Conservation (phyloP, 306 rosid species). For the Datisca glomerata region DNA sequence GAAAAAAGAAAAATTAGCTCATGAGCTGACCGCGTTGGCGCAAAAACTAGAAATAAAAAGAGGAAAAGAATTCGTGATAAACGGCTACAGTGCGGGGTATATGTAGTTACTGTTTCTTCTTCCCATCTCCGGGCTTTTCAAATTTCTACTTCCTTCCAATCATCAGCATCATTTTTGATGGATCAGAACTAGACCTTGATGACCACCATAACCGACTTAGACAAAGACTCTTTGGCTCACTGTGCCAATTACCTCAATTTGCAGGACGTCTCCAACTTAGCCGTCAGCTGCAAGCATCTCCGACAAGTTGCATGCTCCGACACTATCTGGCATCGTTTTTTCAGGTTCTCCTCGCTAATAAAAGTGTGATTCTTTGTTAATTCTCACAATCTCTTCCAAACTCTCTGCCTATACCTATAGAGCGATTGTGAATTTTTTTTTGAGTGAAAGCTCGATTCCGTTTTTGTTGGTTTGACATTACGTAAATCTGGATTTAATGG, state of each 20-base stretch:
- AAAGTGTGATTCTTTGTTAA: background rate
- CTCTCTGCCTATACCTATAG: too few relatives aligned
- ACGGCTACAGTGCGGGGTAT: too few relatives aligned
- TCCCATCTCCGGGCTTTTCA: too few relatives aligned
- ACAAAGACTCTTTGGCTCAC: slow-evolving; percentile 47
- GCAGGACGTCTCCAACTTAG: slow-evolving; percentile 54
- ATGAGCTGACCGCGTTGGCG: too few relatives aligned
- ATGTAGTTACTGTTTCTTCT: too few relatives aligned
- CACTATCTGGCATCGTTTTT: slow-evolving; percentile 50
- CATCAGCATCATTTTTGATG: too few relatives aligned
- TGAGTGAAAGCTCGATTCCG: too few relatives aligned
- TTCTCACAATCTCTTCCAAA: background rate
- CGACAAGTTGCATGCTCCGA: slow-evolving; percentile 57
- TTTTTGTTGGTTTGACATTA: background rate
- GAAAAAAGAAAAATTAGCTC: too few relatives aligned
- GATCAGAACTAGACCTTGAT: slow-evolving; percentile 3
- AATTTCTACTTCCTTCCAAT: too few relatives aligned
- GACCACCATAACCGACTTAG: slow-evolving; percentile 33
- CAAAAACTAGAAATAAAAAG: too few relatives aligned
- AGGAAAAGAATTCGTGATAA: too few relatives aligned
- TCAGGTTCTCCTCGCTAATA: slow-evolving; percentile 27
- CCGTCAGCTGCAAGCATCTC: slow-evolving; percentile 53
- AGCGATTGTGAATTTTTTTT: too few relatives aligned
- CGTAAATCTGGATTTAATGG: background rate
- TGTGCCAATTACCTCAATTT: slow-evolving; percentile 36